phyloP scores from a whole-genome alignment of 164 flowering plant genomes.

The Chimonanthus salicifolius region DNA sequence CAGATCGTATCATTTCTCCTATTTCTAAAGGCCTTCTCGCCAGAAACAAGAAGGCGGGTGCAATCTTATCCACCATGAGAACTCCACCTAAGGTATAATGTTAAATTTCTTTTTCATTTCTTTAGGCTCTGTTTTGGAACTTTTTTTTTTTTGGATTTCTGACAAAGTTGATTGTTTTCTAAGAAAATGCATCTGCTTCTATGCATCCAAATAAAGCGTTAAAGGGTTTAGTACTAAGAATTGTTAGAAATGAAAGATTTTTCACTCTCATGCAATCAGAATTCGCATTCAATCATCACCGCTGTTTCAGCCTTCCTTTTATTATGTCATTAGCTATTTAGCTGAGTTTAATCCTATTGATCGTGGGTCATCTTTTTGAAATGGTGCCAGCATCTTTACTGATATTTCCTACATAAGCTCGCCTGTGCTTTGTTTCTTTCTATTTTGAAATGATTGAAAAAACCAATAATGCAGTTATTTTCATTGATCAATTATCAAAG shows the following conservation, averaged over 20 bases:
- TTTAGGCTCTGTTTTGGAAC: neutral
- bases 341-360: neutral
- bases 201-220: no score
- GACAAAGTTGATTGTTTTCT: no score
- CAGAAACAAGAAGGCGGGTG: slow-evolving; percentile 36
- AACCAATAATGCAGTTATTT: neutral
- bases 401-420: neutral
- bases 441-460: neutral
- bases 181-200: no score
- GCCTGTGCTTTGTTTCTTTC: no score
- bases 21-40: slow-evolving; percentile 67
- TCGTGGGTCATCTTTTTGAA: neutral
- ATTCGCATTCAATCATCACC: neutral
- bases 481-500: no score
- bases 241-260: neutral
- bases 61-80: slow-evolving; percentile 35
- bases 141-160: no score
- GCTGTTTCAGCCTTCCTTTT: neutral
- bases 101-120: neutral
- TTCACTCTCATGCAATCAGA: neutral
- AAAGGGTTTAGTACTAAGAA: neutral
- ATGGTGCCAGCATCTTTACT: neutral
- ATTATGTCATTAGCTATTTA: neutral
- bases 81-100: slow-evolving; percentile 34
- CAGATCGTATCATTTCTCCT: slow-evolving; percentile 77